Evolutionary conservation across 352 stramenopile genomes (phyloP).

Genomic region (Phytophthora sp.): DNA sequence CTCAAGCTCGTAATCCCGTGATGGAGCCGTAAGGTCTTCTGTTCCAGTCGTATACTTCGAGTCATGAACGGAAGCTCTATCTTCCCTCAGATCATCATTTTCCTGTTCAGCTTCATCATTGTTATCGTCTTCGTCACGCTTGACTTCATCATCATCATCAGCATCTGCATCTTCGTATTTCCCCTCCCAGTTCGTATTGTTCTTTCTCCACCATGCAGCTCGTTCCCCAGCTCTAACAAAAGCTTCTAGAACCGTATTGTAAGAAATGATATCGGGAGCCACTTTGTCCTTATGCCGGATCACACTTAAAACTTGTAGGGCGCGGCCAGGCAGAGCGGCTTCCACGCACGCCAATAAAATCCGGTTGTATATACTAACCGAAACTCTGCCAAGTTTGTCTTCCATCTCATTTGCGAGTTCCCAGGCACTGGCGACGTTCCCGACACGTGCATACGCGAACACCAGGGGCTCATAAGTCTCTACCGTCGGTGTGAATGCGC

Average conservation of each 20-base stretch:
- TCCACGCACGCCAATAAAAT: constrained; percentile 65
- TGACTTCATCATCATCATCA: constrained; percentile 22
- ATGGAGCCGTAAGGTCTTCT: neutral
- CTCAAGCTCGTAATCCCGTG: constrained; percentile 12
- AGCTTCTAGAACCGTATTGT: constrained; percentile 63
- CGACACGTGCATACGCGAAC: constrained; percentile 56
- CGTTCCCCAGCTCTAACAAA: constrained; percentile 41
- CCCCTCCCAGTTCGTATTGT: constrained; percentile 21
- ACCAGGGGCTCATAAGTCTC: constrained; percentile 57
- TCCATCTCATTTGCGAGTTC: constrained; percentile 52
- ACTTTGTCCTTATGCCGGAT: constrained; percentile 41
- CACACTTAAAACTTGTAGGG: constrained; percentile 49
- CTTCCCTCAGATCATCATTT: constrained; percentile 2
- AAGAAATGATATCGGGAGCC: constrained; percentile 51
- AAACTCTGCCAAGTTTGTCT: constrained; percentile 44
- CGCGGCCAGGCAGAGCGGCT: constrained; percentile 39
- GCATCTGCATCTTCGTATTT: constrained; percentile 20
- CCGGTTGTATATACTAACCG: constrained; percentile 57
- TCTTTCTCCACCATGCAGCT: constrained; percentile 32
- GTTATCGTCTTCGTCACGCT: constrained; percentile 7
- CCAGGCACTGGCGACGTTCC: constrained; percentile 53
- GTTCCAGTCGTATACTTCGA: neutral
- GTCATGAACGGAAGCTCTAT: neutral
- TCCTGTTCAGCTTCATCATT: constrained; percentile 4
- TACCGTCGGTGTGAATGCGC: constrained; percentile 36